phyloP scores from a whole-genome alignment of 1,284 basidiomycete genomes.

The Pholiota adiposa region DNA sequence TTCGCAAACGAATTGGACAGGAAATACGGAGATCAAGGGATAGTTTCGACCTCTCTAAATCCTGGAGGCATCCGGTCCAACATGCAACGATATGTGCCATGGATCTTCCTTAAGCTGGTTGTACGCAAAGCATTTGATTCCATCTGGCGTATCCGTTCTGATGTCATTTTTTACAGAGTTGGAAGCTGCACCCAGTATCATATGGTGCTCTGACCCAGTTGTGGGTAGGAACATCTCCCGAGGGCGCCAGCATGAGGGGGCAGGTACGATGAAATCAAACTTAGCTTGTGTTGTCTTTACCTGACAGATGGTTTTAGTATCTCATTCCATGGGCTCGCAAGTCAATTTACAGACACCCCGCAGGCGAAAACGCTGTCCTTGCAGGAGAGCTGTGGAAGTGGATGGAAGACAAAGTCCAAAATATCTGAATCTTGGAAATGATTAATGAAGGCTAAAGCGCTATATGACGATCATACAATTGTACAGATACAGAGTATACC shows the following conservation, averaged over 20 bases:
- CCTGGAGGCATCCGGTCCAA: conserved; percentile 50
- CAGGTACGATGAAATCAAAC: background rate
- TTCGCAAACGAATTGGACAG: conserved; percentile 50
- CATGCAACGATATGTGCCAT: conserved; percentile 36
- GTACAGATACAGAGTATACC: no score
- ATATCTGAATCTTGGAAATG: background rate
- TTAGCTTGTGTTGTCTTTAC: no score
- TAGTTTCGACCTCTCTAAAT: conserved; percentile 52
- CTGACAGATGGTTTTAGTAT: conserved; percentile 41
- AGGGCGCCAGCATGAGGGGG: background rate
- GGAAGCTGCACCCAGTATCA: conserved; percentile 26
- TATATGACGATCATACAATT: no score
- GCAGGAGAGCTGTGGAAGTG: conserved; percentile 41
- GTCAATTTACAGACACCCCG: conserved; percentile 25
- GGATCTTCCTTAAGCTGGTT: background rate
- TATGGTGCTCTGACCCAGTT: conserved; percentile 46
- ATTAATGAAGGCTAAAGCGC: no score
- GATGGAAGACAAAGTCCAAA: conserved; percentile 41
- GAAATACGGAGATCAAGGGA: conserved; percentile 50
- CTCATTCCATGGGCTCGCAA: conserved; percentile 49
- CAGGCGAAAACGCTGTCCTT: conserved; percentile 37
- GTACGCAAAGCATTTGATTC: background rate
- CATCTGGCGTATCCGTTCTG: background rate
- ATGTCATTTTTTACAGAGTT: conserved; percentile 18
- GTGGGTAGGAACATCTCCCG: conserved; percentile 50